A percentile compares a stretch with the other conserved stretches of the same genome.
Evolutionary conservation across 305 asterid species (phyloP).

Genomic region (Stenogyne calaminthoides): DNA sequence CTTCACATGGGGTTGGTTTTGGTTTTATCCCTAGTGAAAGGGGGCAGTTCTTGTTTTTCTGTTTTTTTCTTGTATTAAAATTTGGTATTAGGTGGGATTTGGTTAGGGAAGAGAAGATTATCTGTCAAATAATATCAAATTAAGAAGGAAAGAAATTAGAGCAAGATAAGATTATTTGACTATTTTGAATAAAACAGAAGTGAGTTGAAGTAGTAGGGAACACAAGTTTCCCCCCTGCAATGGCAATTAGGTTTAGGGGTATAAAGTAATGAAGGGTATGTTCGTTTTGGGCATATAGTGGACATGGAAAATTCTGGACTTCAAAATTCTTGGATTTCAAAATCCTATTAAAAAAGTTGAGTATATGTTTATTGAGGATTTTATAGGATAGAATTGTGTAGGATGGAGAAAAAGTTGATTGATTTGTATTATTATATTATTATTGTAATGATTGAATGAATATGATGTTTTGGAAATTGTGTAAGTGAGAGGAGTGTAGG

Average conservation of each 20-base stretch:
- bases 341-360: too few relatives aligned
- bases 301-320: too few relatives aligned
- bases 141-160: not conserved
- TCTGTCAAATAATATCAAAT: conserved; percentile 25
- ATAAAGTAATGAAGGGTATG: not conserved
- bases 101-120: conserved; percentile 46
- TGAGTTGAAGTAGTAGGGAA: conserved; percentile 32
- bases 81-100: conserved; percentile 72
- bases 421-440: too few relatives aligned
- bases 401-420: too few relatives aligned
- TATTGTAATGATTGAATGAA: too few relatives aligned
- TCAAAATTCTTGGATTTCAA: too few relatives aligned
- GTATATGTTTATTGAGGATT: too few relatives aligned
- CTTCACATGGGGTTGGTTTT: conserved; percentile 52
- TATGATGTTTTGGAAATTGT: too few relatives aligned
- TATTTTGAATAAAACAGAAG: conserved; percentile 31
- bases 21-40: conserved; percentile 35
- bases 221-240: not conserved
- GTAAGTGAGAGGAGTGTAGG: too few relatives aligned
- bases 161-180: conserved; percentile 31
- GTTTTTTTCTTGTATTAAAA: conserved; percentile 52
- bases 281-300: too few relatives aligned
- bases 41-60: conserved; percentile 40
- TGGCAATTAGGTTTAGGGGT: not conserved
- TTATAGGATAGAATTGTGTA: too few relatives aligned